Evolutionary conservation across 768 basidiomycete genomes (phyloP).

Genomic region (Boletus subcaerulescens): DNA sequence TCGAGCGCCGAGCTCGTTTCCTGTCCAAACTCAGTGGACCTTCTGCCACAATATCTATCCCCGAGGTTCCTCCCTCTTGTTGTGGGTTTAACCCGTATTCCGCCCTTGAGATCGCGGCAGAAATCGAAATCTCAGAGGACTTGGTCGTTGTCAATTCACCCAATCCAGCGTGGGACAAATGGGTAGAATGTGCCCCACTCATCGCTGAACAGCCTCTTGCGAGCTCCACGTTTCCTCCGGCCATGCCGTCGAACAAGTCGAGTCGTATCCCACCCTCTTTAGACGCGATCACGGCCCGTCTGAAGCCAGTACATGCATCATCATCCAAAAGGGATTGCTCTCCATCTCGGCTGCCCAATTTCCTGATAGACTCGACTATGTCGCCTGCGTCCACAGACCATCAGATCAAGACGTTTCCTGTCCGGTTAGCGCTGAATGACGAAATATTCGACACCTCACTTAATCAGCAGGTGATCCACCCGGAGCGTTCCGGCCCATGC

Average conservation of each 20-base stretch:
- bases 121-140: not conserved
- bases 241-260: constrained; percentile 2
- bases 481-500: constrained; percentile 35
- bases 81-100: constrained; percentile 60
- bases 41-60: constrained; percentile 52
- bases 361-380: constrained; percentile 21
- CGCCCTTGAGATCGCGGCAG: constrained; percentile 48
- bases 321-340: constrained; percentile 18
- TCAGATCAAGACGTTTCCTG: constrained; percentile 35
- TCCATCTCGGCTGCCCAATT: constrained; percentile 33
- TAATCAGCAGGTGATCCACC: constrained; percentile 18
- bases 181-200: constrained; percentile 57
- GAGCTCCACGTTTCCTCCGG: constrained; percentile 1
- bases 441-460: constrained; percentile 4
- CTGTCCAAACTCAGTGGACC: constrained; percentile 70
- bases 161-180: constrained; percentile 51
- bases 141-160: not conserved
- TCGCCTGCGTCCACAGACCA: constrained; percentile 17
- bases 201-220: constrained; percentile 22
- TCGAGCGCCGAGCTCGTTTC: constrained; percentile 72
- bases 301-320: constrained; percentile 31
- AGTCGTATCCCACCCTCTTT: constrained; percentile 56
- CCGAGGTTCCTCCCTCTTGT: constrained; percentile 69
- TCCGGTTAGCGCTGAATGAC: constrained; percentile 26
- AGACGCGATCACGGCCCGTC: constrained; percentile 69